Conservation (phyloP, 148 eudicot genomes). For the Nepenthes gracilis region DNA sequence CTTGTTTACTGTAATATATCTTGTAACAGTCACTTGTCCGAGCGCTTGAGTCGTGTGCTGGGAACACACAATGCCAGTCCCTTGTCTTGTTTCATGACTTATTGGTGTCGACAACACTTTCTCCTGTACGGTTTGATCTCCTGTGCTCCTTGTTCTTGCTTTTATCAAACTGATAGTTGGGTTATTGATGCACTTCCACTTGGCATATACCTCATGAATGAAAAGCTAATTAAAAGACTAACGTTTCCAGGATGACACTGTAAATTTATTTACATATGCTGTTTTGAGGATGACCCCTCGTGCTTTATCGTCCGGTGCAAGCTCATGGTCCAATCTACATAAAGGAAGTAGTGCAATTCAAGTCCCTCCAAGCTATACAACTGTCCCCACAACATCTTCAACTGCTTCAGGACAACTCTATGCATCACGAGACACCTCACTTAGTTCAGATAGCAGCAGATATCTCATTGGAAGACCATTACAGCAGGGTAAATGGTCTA, state of each 20-base stretch:
- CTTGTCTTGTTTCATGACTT: conserved; percentile 83
- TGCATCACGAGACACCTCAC: conserved; percentile 42
- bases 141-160: neutral
- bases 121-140: conserved; percentile 58
- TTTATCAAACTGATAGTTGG: neutral
- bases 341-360: conserved; percentile 57
- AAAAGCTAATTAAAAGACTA: neutral
- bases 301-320: conserved; percentile 55
- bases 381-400: conserved; percentile 27
- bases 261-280: conserved; percentile 76
- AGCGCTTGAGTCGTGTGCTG: conserved; percentile 62
- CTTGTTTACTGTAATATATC: neutral
- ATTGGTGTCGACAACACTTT: conserved; percentile 77
- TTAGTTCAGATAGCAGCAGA: conserved; percentile 24
- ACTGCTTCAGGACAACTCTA: conserved; percentile 33
- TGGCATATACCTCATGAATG: neutral
- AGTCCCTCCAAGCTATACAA: conserved; percentile 12
- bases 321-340: conserved; percentile 73
- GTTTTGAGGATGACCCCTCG: conserved; percentile 72
- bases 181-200: neutral
- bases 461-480: conserved; percentile 57
- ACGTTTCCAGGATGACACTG: conserved; percentile 64
- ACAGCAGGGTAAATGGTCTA: conserved; percentile 70
- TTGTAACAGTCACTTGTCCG: conserved; percentile 68
- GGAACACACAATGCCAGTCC: conserved; percentile 55